Base-by-base conservation (phyloP, 2,329 filamentous ascomycete genomes). In the Torrubiellomyces zombiae region DNA sequence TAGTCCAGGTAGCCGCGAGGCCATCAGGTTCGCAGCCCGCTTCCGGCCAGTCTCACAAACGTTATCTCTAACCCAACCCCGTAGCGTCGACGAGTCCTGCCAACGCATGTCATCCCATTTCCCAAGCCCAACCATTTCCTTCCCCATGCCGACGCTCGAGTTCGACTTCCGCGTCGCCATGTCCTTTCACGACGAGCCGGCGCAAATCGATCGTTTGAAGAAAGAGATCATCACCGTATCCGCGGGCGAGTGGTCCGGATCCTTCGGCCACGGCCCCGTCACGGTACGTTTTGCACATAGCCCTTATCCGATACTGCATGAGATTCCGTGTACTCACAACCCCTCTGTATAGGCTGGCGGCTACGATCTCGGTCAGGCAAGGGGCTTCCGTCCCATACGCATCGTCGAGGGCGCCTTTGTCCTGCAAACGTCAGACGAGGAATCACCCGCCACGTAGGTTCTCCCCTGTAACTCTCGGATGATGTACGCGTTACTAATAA, bases 81-180 rank as follows among this genome's bases (percentile, higher is more conserved):
- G n/a, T n/a, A 49, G 39, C 26, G 44, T 53, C 27, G 50, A 54
- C 31, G 50, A 54, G 25, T 39, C 47, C 10, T 50, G 45, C 30
- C 47, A 50, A 30, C 47, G 50, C 20, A 43, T 50, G 7, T 39
- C 54, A 11, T 42, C 47, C 23, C 50, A 54, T 26, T 54, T 54
- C 18, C 51, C 53, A n/a, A 50, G 53, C 32, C 52, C 58, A 11
- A 39, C 44, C 20, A 33, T 60, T 17, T 46, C 46, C 4, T 51
- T 63, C 25, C 58, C 60, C 9, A 50, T 53, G 36, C 58, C 59
- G 5, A 49, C 46, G 18, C 48, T 62, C 24, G 51, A 50, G 25
- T 58, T 62, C 22, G 59, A 64, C 36, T 62, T 64, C 34, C 56
- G 58, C 28, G 55, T 65, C 39, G 53, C 55, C 20, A 58, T 63